Evolutionary conservation across 306 rosid species (phyloP).

Genomic region (Hippophae rhamnoides): DNA sequence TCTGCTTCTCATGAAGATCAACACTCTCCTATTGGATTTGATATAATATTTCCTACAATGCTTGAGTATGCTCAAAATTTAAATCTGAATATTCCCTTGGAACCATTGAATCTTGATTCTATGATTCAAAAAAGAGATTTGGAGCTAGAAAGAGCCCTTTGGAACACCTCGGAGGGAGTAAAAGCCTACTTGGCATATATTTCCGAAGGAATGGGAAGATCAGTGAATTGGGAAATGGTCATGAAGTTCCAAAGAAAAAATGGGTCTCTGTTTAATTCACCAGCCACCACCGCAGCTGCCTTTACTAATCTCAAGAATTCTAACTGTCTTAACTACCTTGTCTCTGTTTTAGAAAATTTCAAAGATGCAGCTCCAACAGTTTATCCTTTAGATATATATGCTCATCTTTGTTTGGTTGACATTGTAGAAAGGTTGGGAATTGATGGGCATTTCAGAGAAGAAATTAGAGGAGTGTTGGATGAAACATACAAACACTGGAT

Average conservation of each 20-base stretch:
- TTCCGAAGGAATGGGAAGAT: slow-evolving; percentile 57
- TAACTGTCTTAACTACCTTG: slow-evolving; percentile 55
- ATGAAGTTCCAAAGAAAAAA: slow-evolving; percentile 73
- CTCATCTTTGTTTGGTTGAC: slow-evolving; percentile 60
- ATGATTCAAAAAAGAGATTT: slow-evolving; percentile 43
- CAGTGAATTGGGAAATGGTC: slow-evolving; percentile 48
- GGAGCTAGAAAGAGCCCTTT: slow-evolving; percentile 44
- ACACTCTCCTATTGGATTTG: slow-evolving; percentile 61
- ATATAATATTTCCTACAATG: slow-evolving; percentile 56
- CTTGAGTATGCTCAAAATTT: slow-evolving; percentile 42
- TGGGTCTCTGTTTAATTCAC: slow-evolving; percentile 75
- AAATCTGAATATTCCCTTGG: slow-evolving; percentile 43
- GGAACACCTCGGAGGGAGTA: slow-evolving; percentile 53
- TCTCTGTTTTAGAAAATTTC: slow-evolving; percentile 43
- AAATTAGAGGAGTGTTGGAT: slow-evolving; percentile 53
- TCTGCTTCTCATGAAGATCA: slow-evolving; percentile 55
- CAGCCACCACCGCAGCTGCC: slow-evolving; percentile 71
- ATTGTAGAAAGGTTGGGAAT: slow-evolving; percentile 69
- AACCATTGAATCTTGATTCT: slow-evolving; percentile 31
- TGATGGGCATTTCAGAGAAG: slow-evolving; percentile 53
- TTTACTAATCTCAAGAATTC: slow-evolving; percentile 46
- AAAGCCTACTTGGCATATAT: slow-evolving; percentile 63
- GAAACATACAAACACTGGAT: slow-evolving; percentile 69
- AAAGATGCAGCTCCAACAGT: slow-evolving; percentile 71
- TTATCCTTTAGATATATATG: slow-evolving; percentile 61